Conservation (phyloP, 257 asterid genomes). For the Coffea eugenioides region DNA sequence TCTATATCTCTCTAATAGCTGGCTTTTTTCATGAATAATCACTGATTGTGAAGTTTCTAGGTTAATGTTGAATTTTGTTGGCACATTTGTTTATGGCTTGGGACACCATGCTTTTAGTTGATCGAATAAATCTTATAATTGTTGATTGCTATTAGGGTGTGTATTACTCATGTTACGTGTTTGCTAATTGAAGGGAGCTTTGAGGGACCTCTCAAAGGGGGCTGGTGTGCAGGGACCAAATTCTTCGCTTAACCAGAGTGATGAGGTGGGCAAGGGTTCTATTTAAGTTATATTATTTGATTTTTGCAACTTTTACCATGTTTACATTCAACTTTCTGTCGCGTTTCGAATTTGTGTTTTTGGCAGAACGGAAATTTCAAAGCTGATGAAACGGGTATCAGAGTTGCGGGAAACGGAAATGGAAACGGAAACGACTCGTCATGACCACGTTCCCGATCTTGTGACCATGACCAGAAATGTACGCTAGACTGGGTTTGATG, state of each 20-base stretch:
- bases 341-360: background rate
- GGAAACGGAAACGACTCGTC: constrained; percentile 37
- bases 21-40: background rate
- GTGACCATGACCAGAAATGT: constrained; percentile 14
- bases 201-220: constrained; percentile 68
- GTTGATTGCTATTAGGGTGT: background rate
- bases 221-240: constrained; percentile 29
- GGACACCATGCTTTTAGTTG: background rate
- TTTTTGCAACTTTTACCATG: background rate
- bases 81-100: background rate
- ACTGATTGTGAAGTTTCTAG: background rate
- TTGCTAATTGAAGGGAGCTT: constrained; percentile 42
- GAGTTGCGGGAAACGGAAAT: constrained; percentile 40
- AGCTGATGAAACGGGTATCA: constrained; percentile 48
- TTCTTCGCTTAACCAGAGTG: constrained; percentile 36
- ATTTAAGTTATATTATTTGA: background rate
- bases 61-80: background rate
- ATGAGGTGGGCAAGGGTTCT: constrained; percentile 45
- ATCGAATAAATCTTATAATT: background rate
- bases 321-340: background rate
- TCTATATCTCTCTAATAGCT: background rate
- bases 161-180: background rate
- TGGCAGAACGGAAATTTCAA: constrained; percentile 47
- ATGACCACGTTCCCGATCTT: constrained; percentile 18
- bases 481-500: constrained; percentile 13